Percentiles rank a stretch among this genome's conserved stretches.
phyloP scores from a whole-genome alignment of 1,139 yeast genomes.

The Debaryomyces sp. region DNA sequence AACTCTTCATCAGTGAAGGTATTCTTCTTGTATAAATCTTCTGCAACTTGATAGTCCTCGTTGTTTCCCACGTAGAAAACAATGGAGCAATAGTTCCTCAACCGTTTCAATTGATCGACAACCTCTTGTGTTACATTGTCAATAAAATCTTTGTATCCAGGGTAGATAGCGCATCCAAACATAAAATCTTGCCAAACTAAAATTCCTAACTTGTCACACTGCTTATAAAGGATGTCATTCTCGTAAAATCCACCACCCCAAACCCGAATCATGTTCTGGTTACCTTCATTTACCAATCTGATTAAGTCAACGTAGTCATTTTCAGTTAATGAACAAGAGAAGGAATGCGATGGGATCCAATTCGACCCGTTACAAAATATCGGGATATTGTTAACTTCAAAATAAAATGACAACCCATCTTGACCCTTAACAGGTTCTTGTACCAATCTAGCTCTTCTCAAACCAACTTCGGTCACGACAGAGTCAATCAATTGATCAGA shows the following conservation, averaged over 20 bases:
- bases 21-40: conserved; percentile 18
- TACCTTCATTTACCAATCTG: conserved; percentile 32
- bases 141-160: conserved; percentile 33
- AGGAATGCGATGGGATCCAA: conserved; percentile 53
- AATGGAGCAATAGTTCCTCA: conserved; percentile 39
- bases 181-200: conserved; percentile 55
- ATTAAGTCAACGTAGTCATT: conserved; percentile 39
- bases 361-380: conserved; percentile 43
- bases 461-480: conserved; percentile 27
- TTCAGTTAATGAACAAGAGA: conserved; percentile 30
- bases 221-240: conserved; percentile 39
- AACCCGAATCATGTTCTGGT: conserved; percentile 48
- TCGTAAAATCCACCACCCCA: conserved; percentile 58
- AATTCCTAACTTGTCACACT: conserved; percentile 46
- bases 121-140: conserved; percentile 35
- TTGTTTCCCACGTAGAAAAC: conserved; percentile 46
- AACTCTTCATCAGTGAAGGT: conserved; percentile 34
- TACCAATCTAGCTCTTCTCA: conserved; percentile 40
- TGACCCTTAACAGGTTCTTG: conserved; percentile 33
- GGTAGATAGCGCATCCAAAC: conserved; percentile 57
- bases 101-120: conserved; percentile 34
- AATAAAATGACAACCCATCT: conserved; percentile 42
- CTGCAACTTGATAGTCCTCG: conserved; percentile 51
- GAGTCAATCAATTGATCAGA: conserved; percentile 5
- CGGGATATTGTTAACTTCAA: conserved; percentile 41